A percentile compares a stretch with the other conserved stretches of the same genome.
Conservation (phyloP, 257 asterid genomes). For the Solanum sparsipilum region DNA sequence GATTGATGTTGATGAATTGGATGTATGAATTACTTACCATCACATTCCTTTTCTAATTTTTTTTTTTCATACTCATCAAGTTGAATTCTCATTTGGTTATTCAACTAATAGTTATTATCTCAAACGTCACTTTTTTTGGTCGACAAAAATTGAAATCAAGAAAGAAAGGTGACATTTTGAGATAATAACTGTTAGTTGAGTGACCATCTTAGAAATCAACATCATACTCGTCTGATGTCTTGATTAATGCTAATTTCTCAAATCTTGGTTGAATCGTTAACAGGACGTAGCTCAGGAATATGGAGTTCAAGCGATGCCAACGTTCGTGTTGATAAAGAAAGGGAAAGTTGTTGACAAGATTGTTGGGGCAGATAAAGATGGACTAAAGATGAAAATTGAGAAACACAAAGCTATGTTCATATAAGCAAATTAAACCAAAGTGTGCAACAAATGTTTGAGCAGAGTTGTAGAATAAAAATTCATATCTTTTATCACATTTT, state of each 20-base stretch:
- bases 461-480: not conserved
- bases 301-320: too few species aligned
- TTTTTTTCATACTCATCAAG: too few species aligned
- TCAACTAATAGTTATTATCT: not conserved
- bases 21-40: not conserved
- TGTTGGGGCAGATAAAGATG: too few species aligned
- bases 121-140: not conserved
- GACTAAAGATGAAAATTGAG: constrained; percentile 39
- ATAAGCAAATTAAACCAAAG: not conserved
- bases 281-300: too few species aligned
- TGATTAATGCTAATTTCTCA: too few species aligned
- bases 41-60: not conserved
- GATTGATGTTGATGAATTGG: constrained; percentile 32
- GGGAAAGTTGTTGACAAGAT: too few species aligned
- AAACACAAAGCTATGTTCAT: constrained; percentile 21
- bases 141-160: not conserved
- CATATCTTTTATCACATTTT: not conserved
- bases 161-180: not conserved
- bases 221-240: not conserved
- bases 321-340: too few species aligned
- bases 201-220: not conserved
- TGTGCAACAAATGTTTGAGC: not conserved
- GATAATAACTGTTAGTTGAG: not conserved
- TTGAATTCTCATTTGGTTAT: not conserved
- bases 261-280: too few species aligned